Conservation (phyloP, 2,329 filamentous ascomycete genomes). For the Penicillium glabrum region DNA sequence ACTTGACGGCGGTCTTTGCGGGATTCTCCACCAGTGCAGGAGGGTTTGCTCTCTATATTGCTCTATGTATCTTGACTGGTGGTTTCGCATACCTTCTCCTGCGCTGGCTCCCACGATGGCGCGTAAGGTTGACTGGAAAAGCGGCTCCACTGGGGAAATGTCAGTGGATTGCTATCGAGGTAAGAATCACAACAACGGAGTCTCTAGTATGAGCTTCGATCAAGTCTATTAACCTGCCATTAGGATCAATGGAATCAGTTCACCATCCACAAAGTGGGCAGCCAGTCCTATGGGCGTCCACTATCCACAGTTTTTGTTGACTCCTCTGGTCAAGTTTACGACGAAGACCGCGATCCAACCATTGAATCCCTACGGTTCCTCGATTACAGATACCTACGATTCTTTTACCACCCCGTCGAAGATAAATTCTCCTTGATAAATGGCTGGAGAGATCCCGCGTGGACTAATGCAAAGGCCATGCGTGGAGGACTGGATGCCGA, state of each 20-base stretch:
- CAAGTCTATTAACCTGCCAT: constrained; percentile 25
- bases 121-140: constrained; percentile 71
- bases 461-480: constrained; percentile 75
- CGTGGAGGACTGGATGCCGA: constrained; percentile 82
- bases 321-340: constrained; percentile 56
- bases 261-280: constrained; percentile 67
- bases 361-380: constrained; percentile 73
- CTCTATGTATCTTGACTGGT: constrained; percentile 68
- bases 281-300: constrained; percentile 59
- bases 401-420: constrained; percentile 84
- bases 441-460: constrained; percentile 91
- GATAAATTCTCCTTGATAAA: constrained; percentile 86
- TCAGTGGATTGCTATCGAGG: constrained; percentile 89
- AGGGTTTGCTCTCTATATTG: constrained; percentile 68
- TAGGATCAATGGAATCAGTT: constrained; percentile 96
- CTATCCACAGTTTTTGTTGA: constrained; percentile 60
- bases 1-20: constrained; percentile 88
- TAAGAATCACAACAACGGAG: constrained; percentile 36
- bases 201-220: not conserved
- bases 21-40: constrained; percentile 77
- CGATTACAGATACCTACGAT: constrained; percentile 91
- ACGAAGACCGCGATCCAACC: constrained; percentile 73
- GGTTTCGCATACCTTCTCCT: constrained; percentile 83
- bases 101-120: constrained; percentile 87
- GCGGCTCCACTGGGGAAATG: constrained; percentile 69